Evolutionary conservation across 805 yeast genomes (phyloP).

Genomic region (Ogataea methanolica): DNA sequence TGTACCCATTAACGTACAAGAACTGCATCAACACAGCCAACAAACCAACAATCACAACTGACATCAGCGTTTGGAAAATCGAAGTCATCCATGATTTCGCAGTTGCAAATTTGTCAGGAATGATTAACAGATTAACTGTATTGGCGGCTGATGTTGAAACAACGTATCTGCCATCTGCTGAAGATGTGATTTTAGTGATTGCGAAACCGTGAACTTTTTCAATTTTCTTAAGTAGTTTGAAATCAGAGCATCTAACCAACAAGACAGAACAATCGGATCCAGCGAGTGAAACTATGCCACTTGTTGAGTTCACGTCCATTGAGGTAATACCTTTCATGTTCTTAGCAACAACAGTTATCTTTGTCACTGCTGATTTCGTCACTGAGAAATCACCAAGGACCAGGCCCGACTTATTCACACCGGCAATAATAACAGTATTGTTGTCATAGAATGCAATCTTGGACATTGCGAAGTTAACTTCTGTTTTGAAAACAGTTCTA

Average conservation of each 20-base stretch:
- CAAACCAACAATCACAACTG: constrained; percentile 20
- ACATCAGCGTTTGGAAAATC: constrained; percentile 22
- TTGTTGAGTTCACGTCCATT: constrained; percentile 36
- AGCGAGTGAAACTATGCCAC: constrained; percentile 48
- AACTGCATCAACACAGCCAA: constrained; percentile 25
- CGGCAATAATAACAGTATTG: constrained; percentile 38
- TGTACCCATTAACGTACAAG: constrained; percentile 26
- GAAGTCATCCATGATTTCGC: constrained; percentile 33
- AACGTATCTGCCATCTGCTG: constrained; percentile 60
- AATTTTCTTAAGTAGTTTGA: constrained; percentile 46
- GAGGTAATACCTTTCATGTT: constrained; percentile 55
- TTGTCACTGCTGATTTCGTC: constrained; percentile 36
- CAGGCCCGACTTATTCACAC: constrained; percentile 40
- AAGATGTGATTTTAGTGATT: constrained; percentile 66
- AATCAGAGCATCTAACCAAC: constrained; percentile 46
- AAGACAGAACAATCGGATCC: constrained; percentile 65
- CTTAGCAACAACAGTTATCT: constrained; percentile 37
- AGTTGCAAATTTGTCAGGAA: constrained; percentile 48
- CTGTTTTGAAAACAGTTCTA: constrained; percentile 28
- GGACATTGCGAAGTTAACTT: constrained; percentile 23
- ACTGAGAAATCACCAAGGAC: constrained; percentile 41
- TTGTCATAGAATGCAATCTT: constrained; percentile 31
- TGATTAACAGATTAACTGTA: constrained; percentile 54
- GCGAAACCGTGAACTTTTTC: constrained; percentile 73
- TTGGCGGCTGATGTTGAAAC: constrained; percentile 79